Conservation (phyloP, 2,329 filamentous ascomycete species). For the Blumeria graminis region DNA sequence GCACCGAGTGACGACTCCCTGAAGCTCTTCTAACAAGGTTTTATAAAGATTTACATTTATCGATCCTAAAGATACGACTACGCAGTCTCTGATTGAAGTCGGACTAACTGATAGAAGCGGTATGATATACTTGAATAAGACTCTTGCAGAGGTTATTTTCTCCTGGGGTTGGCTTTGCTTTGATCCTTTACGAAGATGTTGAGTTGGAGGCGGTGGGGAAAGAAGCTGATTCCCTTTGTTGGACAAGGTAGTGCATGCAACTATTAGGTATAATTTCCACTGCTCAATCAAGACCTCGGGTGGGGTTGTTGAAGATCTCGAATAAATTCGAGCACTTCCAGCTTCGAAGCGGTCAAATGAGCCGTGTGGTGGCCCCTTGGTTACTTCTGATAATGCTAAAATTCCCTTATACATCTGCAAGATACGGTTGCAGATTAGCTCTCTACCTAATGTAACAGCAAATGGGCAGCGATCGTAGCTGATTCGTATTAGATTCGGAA, state of each 20-base stretch:
- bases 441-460: constrained; percentile 70
- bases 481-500: constrained; percentile 79
- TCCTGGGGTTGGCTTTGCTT: constrained; percentile 42
- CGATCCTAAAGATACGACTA: constrained; percentile 75
- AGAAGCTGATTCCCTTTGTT: constrained; percentile 47
- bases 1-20: constrained; percentile 64
- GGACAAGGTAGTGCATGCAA: constrained; percentile 84
- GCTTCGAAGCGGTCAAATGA: constrained; percentile 23
- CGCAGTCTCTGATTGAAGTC: constrained; percentile 62
- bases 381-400: constrained; percentile 50
- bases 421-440: constrained; percentile 78
- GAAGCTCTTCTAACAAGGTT: constrained; percentile 69
- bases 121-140: constrained; percentile 77
- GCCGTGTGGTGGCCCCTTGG: constrained; percentile 38
- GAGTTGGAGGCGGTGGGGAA: constrained; percentile 30
- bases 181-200: constrained; percentile 66
- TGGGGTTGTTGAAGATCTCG: constrained; percentile 41
- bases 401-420: constrained; percentile 83
- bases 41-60: constrained; percentile 90
- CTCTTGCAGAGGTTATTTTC: constrained; percentile 69
- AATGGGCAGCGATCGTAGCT: constrained; percentile 81
- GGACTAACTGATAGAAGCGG: constrained; percentile 65
- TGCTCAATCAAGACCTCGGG: constrained; percentile 83
- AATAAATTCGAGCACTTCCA: constrained; percentile 20
- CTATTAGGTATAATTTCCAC: constrained; percentile 93